phyloP scores from a whole-genome alignment of 495 filamentous ascomycete species.

The Hypoxylon trugodes region DNA sequence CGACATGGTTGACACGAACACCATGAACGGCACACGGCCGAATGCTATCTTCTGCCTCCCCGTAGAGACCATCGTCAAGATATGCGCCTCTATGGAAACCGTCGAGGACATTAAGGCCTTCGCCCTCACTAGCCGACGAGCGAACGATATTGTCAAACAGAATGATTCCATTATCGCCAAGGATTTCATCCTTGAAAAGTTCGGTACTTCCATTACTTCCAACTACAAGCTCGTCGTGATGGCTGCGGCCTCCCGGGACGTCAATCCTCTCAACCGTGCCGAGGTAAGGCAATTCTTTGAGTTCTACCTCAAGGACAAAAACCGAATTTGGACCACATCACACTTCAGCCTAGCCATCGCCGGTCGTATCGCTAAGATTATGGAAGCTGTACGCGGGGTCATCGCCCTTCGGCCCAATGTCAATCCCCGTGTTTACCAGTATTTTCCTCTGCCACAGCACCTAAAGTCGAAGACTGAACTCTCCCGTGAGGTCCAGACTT shows the following conservation, averaged over 20 bases:
- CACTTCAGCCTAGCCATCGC: neutral
- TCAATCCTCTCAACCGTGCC: neutral
- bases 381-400: too few species aligned
- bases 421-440: too few species aligned
- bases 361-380: neutral
- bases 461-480: too few species aligned
- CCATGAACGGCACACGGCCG: neutral
- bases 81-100: neutral
- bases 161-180: neutral
- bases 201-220: neutral
- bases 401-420: too few species aligned
- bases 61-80: neutral
- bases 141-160: neutral
- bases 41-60: neutral
- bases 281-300: neutral
- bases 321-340: neutral
- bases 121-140: neutral
- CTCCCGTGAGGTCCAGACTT: neutral
- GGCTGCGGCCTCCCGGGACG: constrained; percentile 3
- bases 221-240: constrained; percentile 2
- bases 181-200: neutral
- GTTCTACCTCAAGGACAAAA: neutral
- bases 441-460: too few species aligned
- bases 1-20: too few species aligned
- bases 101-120: constrained; percentile 4